Evolutionary conservation across 257 asterid genomes (phyloP).

Genomic region (Ocimum tenuiflorum): DNA sequence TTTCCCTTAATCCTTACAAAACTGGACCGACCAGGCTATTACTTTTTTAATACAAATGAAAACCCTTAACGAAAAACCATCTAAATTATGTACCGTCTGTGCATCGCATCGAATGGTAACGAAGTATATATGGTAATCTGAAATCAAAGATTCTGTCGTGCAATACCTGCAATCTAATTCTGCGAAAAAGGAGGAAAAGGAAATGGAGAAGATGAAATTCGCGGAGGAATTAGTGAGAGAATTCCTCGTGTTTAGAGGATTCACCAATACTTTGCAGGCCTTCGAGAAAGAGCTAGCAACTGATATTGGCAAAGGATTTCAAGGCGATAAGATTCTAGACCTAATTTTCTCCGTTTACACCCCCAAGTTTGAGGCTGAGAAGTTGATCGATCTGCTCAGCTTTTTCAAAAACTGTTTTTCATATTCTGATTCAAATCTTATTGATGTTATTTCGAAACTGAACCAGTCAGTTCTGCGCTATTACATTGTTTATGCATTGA

Average conservation of each 20-base stretch:
- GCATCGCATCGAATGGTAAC: no score
- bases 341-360: conserved; percentile 68
- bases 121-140: no score
- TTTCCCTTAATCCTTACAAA: no score
- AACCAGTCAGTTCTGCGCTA: conserved; percentile 61
- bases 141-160: neutral
- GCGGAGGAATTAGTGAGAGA: conserved; percentile 89
- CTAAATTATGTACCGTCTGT: no score
- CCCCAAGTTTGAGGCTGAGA: conserved; percentile 69
- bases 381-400: conserved; percentile 57
- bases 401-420: conserved; percentile 69
- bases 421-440: conserved; percentile 38
- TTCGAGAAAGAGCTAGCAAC: conserved; percentile 78
- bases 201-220: conserved; percentile 68
- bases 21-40: no score
- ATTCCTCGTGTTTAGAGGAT: conserved; percentile 81
- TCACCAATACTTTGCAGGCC: conserved; percentile 63
- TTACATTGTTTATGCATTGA: conserved; percentile 63
- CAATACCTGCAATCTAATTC: neutral
- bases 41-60: no score
- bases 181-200: neutral
- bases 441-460: conserved; percentile 43
- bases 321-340: conserved; percentile 74
- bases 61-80: no score
- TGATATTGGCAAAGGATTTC: conserved; percentile 77